Conservation (phyloP, 2,329 filamentous ascomycete species). For the Pseudogymnoascus destructans region DNA sequence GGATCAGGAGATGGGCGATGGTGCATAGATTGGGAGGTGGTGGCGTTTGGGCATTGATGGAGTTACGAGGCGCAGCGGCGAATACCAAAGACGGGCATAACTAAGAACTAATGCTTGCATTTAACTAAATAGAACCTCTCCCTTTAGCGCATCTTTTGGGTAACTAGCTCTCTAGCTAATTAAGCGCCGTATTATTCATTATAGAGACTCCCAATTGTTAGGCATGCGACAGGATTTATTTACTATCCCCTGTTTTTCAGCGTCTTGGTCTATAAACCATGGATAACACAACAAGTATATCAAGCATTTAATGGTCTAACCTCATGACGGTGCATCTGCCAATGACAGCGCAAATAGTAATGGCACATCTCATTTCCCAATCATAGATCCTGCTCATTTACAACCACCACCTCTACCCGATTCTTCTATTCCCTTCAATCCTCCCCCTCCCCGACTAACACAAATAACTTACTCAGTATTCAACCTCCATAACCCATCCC, state of each 20-base stretch:
- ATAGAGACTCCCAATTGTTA: no score
- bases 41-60: constrained; percentile 2
- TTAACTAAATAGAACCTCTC: no score
- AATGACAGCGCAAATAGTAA: not conserved
- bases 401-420: not conserved
- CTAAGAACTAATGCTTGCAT: no score
- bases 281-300: not conserved
- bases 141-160: no score
- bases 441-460: not conserved
- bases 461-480: constrained; percentile 18
- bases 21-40: constrained; percentile 24
- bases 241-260: no score
- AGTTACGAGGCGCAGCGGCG: not conserved
- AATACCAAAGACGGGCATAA: no score
- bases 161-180: no score
- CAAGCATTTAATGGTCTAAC: not conserved
- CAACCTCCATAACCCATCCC: constrained; percentile 76
- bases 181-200: no score
- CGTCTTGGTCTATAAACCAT: no score
- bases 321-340: not conserved
- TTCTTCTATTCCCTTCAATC: not conserved
- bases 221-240: no score
- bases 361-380: not conserved
- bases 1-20: constrained; percentile 30
- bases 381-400: not conserved